Evolutionary conservation across 1,284 basidiomycete genomes (phyloP).

Genomic region (Paramarasmius palmivorus): DNA sequence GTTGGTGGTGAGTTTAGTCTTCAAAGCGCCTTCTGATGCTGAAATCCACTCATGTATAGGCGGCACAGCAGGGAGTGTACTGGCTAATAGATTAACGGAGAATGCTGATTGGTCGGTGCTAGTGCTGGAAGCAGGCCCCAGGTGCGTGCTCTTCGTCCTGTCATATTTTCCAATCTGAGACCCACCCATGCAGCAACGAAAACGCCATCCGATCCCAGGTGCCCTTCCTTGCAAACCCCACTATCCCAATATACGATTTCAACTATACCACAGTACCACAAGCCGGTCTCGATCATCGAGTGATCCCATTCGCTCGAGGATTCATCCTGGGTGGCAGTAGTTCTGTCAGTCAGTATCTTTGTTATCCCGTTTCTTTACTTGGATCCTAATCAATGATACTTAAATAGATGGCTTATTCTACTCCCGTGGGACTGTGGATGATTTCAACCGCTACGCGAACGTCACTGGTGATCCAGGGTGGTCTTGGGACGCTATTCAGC

Average conservation of each 20-base stretch:
- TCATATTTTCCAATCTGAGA: background rate
- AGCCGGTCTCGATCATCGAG: slow-evolving; percentile 23
- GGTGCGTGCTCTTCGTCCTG: slow-evolving; percentile 13
- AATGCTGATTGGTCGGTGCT: slow-evolving; percentile 34
- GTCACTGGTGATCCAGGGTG: slow-evolving; percentile 23
- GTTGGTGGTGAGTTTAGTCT: slow-evolving; percentile 18
- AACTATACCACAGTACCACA: slow-evolving; percentile 35
- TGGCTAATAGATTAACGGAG: slow-evolving; percentile 43
- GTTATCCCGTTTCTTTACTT: background rate
- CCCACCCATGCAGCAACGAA: slow-evolving; percentile 21
- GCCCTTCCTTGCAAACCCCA: slow-evolving; percentile 22
- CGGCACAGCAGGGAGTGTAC: slow-evolving; percentile 22
- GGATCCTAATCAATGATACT: background rate
- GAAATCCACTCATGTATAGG: slow-evolving; percentile 8
- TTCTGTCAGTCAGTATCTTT: slow-evolving; percentile 26
- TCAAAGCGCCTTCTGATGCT: background rate
- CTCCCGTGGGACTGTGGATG: slow-evolving; percentile 22
- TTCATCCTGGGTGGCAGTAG: slow-evolving; percentile 33
- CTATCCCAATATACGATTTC: slow-evolving; percentile 27
- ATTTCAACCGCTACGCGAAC: slow-evolving; percentile 21
- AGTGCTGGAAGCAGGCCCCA: slow-evolving; percentile 37
- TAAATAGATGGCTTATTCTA: slow-evolving; percentile 17
- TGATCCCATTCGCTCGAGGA: slow-evolving; percentile 28
- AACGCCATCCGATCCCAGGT: slow-evolving; percentile 20
- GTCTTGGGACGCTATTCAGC: slow-evolving; percentile 23